Base-by-base conservation (phyloP, 192 early-diverging fungal genomes). In the Umbelopsis sp. region DNA sequence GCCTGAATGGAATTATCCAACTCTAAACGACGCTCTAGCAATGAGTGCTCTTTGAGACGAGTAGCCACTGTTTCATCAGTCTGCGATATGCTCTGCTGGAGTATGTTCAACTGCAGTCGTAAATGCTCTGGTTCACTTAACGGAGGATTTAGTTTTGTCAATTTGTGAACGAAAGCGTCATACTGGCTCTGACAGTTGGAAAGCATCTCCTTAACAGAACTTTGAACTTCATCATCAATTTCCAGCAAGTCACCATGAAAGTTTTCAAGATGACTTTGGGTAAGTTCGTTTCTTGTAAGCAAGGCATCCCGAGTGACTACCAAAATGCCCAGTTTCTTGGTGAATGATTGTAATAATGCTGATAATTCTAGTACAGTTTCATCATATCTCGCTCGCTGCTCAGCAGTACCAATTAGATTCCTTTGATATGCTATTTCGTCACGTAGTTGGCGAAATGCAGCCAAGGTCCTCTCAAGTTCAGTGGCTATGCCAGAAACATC, bases 81-180 rank as follows among this genome's bases (percentile, higher is more conserved):
- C 30, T 61, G 55, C 9, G 55, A 61, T 4, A 61, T n/a, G 16
- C 55, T 61, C 10, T 30, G 55, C 16, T 61, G 55, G 23, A 61
- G 25, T 16, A 30, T 25, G 8, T 61, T 25, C 13, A 61, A 30
- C 15, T 61, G 27, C 13, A 61, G 16, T 18, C 55, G 55, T 11
- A 61, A 18, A 18, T 61, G 55, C 27, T 61, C 55, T 35, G 55
- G 55, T 35, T 61, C 55, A 61, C 33, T 61, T 16, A 61, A 35
- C 10, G 55, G 55, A 35, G 55, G 55, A 15, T 61, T 61, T 6
- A 61, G 13, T 30, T 61, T 61, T 8, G 55, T 61, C 23, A 61
- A 30, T 13, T 61, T 61, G 33, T 61, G 27, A 7, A 61, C 55
- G 13, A 61, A 61, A 16, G 25, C 4, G 55, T 61, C 55, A 18